A percentile compares a stretch with the other conserved stretches of the same genome.
These are phyloP conservation scores for Pseudocercospora ulei DNA, from an alignment of 2,329 filamentous ascomycete species.

Conservation along the genomic window DNA sequence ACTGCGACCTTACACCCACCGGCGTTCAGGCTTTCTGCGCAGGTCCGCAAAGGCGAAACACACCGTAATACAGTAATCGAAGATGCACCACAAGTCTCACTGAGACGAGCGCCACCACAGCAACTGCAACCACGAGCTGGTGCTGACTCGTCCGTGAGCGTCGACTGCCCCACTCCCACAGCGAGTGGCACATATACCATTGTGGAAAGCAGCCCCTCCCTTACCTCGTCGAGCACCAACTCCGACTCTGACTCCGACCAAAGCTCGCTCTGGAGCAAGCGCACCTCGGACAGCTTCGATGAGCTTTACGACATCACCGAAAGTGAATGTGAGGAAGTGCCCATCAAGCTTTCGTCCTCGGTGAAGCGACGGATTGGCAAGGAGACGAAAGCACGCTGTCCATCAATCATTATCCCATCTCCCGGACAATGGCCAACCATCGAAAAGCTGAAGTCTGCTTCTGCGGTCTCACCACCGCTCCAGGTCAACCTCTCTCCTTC, in stretches of 20 bases:
- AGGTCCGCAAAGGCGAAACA: conserved; percentile 44
- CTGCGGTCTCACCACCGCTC: conserved; percentile 42
- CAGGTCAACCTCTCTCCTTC: conserved; percentile 35
- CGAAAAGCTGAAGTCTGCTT: conserved; percentile 42
- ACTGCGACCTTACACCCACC: conserved; percentile 45
- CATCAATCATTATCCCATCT: conserved; percentile 51
- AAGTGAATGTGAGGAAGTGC: conserved; percentile 54
- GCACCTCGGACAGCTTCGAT: conserved; percentile 67
- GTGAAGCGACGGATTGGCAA: conserved; percentile 38
- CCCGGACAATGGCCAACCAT: conserved; percentile 50
- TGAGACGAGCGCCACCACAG: conserved; percentile 28
- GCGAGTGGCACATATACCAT: conserved; percentile 21
- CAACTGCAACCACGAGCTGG: conserved; percentile 33
- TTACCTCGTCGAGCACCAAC: conserved; percentile 47
- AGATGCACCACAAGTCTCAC: conserved; percentile 41
- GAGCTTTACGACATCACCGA: conserved; percentile 82
- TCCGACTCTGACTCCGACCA: conserved; percentile 41
- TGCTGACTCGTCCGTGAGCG: conserved; percentile 40
- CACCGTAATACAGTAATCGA: conserved; percentile 58
- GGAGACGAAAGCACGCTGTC: conserved; percentile 41
- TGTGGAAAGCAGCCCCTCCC: conserved; percentile 49
- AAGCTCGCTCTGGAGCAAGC: conserved; percentile 48
- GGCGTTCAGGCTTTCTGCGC: conserved; percentile 49
- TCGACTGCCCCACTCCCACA: conserved; percentile 51
- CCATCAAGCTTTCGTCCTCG: conserved; percentile 45